phyloP scores from a whole-genome alignment of 1,139 yeast species.

The Hyphopichia khmerensis region DNA sequence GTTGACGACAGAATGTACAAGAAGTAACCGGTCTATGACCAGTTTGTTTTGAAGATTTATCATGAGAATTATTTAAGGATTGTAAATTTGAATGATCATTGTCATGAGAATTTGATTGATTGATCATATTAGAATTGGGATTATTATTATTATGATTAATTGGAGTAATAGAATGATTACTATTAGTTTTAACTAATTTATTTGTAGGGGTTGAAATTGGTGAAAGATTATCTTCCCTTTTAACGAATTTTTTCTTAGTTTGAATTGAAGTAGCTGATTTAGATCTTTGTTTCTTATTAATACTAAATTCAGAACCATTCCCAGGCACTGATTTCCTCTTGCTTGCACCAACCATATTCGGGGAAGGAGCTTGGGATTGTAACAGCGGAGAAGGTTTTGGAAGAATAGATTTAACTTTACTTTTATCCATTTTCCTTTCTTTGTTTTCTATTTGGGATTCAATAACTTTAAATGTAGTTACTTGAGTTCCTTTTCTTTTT shows the following conservation, averaged over 20 bases:
- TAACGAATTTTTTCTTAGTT: constrained; percentile 5
- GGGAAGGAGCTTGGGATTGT: constrained; percentile 9
- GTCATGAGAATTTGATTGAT: background rate
- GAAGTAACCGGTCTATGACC: constrained; percentile 85
- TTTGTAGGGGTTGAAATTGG: background rate
- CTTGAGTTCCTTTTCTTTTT: too few species aligned
- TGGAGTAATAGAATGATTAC: background rate
- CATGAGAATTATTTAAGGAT: constrained; percentile 4
- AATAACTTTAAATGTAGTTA: too few species aligned
- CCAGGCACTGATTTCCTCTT: constrained; percentile 7
- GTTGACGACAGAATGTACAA: constrained; percentile 93
- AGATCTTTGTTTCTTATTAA: constrained; percentile 11
- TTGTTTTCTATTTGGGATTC: background rate
- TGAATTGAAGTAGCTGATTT: constrained; percentile 7
- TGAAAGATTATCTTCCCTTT: background rate
- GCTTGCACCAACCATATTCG: constrained; percentile 9
- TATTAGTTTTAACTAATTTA: background rate
- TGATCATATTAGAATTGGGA: background rate
- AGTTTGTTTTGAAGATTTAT: constrained; percentile 26
- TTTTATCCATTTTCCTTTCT: constrained; percentile 30
- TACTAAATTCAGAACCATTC: constrained; percentile 5
- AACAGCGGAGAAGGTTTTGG: constrained; percentile 24
- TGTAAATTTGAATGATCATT: background rate
- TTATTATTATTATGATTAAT: background rate
- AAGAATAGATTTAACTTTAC: constrained; percentile 36